Percentiles rank a stretch among this genome's conserved stretches.
phyloP scores from a whole-genome alignment of 768 basidiomycete species.

The Pilatotrama ljubarskyi region DNA sequence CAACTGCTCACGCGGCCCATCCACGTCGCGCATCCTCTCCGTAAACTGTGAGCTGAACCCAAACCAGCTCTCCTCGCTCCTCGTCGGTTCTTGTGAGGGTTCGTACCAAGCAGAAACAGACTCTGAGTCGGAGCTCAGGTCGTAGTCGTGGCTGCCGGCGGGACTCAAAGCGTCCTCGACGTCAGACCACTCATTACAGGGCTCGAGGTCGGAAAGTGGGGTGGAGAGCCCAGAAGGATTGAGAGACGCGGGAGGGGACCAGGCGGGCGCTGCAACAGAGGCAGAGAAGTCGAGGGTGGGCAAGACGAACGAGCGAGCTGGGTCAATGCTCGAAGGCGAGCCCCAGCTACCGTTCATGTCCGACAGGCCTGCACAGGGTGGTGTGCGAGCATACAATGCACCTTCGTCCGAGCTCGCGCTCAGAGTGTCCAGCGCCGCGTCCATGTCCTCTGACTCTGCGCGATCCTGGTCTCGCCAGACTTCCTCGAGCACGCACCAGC shows the following conservation, averaged over 20 bases:
- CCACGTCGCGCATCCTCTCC: slow-evolving; percentile 24
- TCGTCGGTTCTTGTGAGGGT: neutral
- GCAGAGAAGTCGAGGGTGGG: slow-evolving; percentile 76
- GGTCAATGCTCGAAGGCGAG: slow-evolving; percentile 41
- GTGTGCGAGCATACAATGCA: slow-evolving; percentile 4
- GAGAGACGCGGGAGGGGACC: slow-evolving; percentile 17
- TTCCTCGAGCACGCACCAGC: slow-evolving; percentile 79
- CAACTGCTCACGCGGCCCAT: slow-evolving; percentile 26
- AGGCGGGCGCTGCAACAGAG: slow-evolving; percentile 35
- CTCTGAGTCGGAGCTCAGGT: slow-evolving; percentile 1
- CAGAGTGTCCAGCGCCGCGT: slow-evolving; percentile 32
- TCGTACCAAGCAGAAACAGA: slow-evolving; percentile 26
- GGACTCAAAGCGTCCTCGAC: slow-evolving; percentile 10
- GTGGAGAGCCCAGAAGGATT: slow-evolving; percentile 7
- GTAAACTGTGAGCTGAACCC: slow-evolving; percentile 45
- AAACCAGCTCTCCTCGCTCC: slow-evolving; percentile 27
- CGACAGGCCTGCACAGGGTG: slow-evolving; percentile 1
- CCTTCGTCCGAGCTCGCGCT: slow-evolving; percentile 20
- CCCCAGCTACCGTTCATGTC: slow-evolving; percentile 12
- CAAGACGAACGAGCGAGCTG: slow-evolving; percentile 69
- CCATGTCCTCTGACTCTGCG: slow-evolving; percentile 26
- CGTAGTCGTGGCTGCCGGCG: slow-evolving; percentile 13
- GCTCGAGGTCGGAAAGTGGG: slow-evolving; percentile 21
- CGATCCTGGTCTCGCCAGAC: slow-evolving; percentile 26
- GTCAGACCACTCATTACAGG: slow-evolving; percentile 29